Evolutionary conservation across 169 alveolate genomes (phyloP), one percentile per base, ranked within the genome.

Genomic region (Nephromyces sp.): DNA sequence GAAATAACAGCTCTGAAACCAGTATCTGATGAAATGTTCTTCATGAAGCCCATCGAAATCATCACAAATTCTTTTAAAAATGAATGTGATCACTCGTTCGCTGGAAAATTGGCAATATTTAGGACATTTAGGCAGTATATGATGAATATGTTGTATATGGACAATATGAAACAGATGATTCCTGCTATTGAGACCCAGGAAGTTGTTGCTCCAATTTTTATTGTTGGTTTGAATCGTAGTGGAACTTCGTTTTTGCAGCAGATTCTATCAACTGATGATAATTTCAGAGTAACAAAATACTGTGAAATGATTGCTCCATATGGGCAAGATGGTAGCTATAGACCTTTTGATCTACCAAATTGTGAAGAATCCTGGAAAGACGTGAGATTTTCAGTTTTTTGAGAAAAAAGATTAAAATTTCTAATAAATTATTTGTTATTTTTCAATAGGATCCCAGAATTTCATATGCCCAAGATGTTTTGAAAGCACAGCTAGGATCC

Each of bases 341-440:
- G 77, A 66, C 84, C 72, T 32, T 35, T 68, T 33, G 78, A 78
- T 24, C 70, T 72, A 51, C 67, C 76, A 35, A 72, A 79, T 32
- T 72, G 68, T 27, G 72, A 76, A 0, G 84, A 76, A 43, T 76
- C 78, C 3, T 76, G 82, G 82, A 76, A 76, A 33, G 53, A 66
- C 28, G 77, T 72, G 33, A 5, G 81, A n/a, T 43, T 15, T 43
- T 15, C n/a, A 43, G 25, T 43, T 43, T 43, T 43, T 15, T 43
- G n/a, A 15, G 57, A 43, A 43, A 43, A 43, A 43, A 43, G 57
- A 43, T n/a, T 15, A 43, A 43, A 43, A 43, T 15, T 43, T 43
- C 57, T 43, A 15, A 15, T 43, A 15, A 43, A 43, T 15, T n/a
- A 15, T 15, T n/a, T 15, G 15, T n/a, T 43, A 15, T n/a, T 43